Evolutionary conservation across 352 stramenopile species (phyloP).

Genomic region (Globisporangium uncinulatum): DNA sequence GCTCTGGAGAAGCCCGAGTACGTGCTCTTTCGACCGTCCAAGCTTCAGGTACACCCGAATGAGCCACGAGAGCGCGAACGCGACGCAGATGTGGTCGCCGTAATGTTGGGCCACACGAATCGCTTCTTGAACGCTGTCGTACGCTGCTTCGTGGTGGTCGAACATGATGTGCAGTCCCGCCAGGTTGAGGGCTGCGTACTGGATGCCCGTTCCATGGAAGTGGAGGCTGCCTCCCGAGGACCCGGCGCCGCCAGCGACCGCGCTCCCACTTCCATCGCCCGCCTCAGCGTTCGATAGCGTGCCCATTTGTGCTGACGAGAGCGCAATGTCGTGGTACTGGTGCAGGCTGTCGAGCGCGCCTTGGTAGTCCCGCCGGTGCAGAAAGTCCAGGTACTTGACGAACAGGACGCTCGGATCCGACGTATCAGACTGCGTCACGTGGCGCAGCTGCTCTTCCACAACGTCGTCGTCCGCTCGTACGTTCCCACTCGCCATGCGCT

Average conservation of each 20-base stretch:
- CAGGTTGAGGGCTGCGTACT: slow-evolving; percentile 90
- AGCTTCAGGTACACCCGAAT: slow-evolving; percentile 57
- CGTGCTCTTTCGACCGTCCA: slow-evolving; percentile 48
- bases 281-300: not conserved
- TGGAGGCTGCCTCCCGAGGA: slow-evolving; percentile 21
- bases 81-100: slow-evolving; percentile 89
- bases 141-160: slow-evolving; percentile 62
- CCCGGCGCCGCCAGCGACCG: not conserved
- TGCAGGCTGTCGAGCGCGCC: slow-evolving; percentile 88
- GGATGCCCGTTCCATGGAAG: slow-evolving; percentile 64
- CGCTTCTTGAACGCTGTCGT: slow-evolving; percentile 89
- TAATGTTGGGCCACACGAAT: slow-evolving; percentile 91
- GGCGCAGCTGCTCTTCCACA: slow-evolving; percentile 1
- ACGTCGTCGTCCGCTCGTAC: not conserved
- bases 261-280: not conserved
- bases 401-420: slow-evolving; percentile 66
- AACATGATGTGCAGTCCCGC: slow-evolving; percentile 86
- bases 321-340: slow-evolving; percentile 91
- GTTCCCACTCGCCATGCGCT: slow-evolving; percentile 7
- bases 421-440: slow-evolving; percentile 7
- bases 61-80: slow-evolving; percentile 89
- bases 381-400: slow-evolving; percentile 79
- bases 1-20: slow-evolving; percentile 39
- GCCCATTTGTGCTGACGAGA: slow-evolving; percentile 31
- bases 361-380: slow-evolving; percentile 80